phyloP scores from a whole-genome alignment of 345 rosid species.

The Moricandia arvensis region DNA sequence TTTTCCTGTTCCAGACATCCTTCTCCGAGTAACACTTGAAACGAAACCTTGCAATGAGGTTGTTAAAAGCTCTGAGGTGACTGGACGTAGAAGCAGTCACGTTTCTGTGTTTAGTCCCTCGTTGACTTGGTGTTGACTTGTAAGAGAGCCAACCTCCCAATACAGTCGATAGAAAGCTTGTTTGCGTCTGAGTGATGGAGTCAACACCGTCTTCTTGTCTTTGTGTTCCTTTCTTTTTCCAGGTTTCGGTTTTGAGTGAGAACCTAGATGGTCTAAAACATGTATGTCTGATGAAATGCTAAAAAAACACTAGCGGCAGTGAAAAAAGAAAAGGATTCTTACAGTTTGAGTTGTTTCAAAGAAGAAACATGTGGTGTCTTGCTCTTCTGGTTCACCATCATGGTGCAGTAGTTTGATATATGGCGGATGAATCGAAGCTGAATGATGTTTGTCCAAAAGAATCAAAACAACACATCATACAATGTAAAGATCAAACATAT shows the following conservation, averaged over 20 bases:
- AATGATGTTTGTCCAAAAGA: not conserved
- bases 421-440: constrained; percentile 84
- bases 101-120: constrained; percentile 25
- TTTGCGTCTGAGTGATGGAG: constrained; percentile 16
- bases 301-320: not conserved
- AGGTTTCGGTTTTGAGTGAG: constrained; percentile 14
- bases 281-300: not conserved
- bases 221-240: constrained; percentile 12
- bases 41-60: constrained; percentile 44
- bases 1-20: constrained; percentile 28
- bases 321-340: constrained; percentile 26
- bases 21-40: constrained; percentile 27
- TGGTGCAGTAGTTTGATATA: constrained; percentile 42
- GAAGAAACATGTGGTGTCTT: constrained; percentile 29
- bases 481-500: constrained; percentile 13
- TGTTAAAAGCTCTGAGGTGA: constrained; percentile 39
- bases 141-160: constrained; percentile 45
- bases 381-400: constrained; percentile 42
- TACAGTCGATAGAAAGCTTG: constrained; percentile 33
- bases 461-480: no score
- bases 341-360: constrained; percentile 44
- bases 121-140: constrained; percentile 37
- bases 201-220: constrained; percentile 23
- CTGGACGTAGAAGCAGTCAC: constrained; percentile 27
- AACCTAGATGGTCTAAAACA: constrained; percentile 27